Conservation (phyloP, 306 rosid species). For the Glycine soja region DNA sequence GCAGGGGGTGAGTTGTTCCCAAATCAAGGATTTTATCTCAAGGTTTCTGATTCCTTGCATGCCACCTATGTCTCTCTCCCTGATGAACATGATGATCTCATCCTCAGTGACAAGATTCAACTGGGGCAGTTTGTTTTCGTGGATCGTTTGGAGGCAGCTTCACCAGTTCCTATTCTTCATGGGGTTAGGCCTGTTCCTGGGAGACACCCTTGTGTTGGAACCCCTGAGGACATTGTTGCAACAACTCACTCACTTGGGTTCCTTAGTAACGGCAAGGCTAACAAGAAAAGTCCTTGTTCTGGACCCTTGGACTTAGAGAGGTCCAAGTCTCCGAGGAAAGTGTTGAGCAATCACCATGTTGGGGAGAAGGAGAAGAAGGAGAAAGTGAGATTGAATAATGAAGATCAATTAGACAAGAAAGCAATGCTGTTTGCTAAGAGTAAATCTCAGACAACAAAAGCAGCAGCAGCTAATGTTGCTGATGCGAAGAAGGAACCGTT, state of each 20-base stretch:
- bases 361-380: constrained; percentile 49
- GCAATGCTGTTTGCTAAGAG: constrained; percentile 44
- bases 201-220: constrained; percentile 91
- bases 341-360: constrained; percentile 43
- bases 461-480: constrained; percentile 45
- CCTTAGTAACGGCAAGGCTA: constrained; percentile 50
- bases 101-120: constrained; percentile 96
- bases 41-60: constrained; percentile 97
- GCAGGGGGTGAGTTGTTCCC: constrained; percentile 88
- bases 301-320: constrained; percentile 52
- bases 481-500: constrained; percentile 75
- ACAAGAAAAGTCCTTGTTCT: constrained; percentile 42
- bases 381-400: constrained; percentile 59
- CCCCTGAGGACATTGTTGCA: constrained; percentile 93
- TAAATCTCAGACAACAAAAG: constrained; percentile 62
- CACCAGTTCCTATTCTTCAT: constrained; percentile 91
- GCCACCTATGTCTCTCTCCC: constrained; percentile 96
- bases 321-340: constrained; percentile 55
- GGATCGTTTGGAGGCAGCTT: constrained; percentile 86
- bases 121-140: constrained; percentile 92
- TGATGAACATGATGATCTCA: constrained; percentile 93
- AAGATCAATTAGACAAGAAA: constrained; percentile 67
- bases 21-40: constrained; percentile 92
- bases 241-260: constrained; percentile 81
- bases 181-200: constrained; percentile 96